Base-by-base conservation (phyloP, 2,329 filamentous ascomycete genomes). In the Metarhizium guizhouense region DNA sequence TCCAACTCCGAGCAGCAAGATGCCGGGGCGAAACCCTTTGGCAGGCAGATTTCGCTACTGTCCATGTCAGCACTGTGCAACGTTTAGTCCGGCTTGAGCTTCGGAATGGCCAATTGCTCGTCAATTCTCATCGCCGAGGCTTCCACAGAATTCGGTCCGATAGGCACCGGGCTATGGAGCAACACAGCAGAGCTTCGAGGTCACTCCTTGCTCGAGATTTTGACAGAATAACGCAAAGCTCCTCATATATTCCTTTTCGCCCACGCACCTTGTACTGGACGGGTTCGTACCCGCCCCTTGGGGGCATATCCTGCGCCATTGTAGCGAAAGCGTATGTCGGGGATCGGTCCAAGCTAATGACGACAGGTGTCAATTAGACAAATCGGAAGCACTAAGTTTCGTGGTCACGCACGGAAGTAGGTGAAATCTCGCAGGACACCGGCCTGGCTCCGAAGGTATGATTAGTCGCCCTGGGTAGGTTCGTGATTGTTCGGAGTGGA, bases 271-370 rank as follows among this genome's bases (percentile, higher is more conserved):
- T 95, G 81, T 96, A 99, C 77, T 99, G 94, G 63, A 99, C 87
- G 74, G 93, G 87, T 73, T 85, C 87, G 76, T 99, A 99, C 81
- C 94, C 94, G 79, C 93, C 94, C 69, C 76, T 73, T 66, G 94
- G 94, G 78, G 94, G 94, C 84, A 99, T 90, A 81, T 99, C 94
- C 82, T 97, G 92, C 79, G 88, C 86, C 93, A 97, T 96, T 69
- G 62, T 85, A 79, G 72, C 67, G 68, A 55, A 32, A 29, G 18
- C 34, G 36, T n/a, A 10, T 34, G 29, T 47, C 36, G 54, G 25
- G 36, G 20, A 47, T 40, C 16, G 43, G 43, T 54, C 32, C 10
- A 10, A 51, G n/a, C 5, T 3, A 8, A 30, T 13, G 45, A 8
- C 42, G 42, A 20, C 42, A 25, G 11, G 20, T 11, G 45, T 25